Evolutionary conservation across 2,329 filamentous ascomycete species (phyloP), one percentile per base, ranked within the genome.

Genomic region (Elsinoe fawcettii): DNA sequence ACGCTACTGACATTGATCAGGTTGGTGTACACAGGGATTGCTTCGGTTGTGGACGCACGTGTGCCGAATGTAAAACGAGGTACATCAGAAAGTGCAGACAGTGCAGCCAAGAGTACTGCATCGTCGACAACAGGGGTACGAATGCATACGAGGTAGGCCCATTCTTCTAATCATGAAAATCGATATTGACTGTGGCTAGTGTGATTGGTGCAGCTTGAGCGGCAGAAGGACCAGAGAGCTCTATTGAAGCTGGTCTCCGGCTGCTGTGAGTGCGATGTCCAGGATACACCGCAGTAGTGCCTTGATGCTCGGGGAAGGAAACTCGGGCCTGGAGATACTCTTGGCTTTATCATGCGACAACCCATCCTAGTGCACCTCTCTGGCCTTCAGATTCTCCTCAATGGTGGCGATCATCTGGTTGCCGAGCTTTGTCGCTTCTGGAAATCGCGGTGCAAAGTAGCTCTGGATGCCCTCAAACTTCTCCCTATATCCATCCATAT

Each of bases 391-490:
- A 71, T 89, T 92, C 74, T 92, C 88, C 64, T 96, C 74, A 66
- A 99, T 93, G 44, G 90, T 93, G 77, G 86, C 90, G 73, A 99
- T 95, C 93, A 99, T 99, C 70, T 91, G 87, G 69, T 96, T 96
- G 2, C 93, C 93, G 36, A 99, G 77, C 65, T 85, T 84, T 55
- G 86, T 89, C 5, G 93, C 93, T 69, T 95, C 91, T 1, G 84
- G 82, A 68, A 99, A 96, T 30, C 92, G 77, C 1, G 90, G 90
- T 69, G 90, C 84, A 71, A 99, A 99, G 76, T 96, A 99, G 62
- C 77, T 77, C 72, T 96, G 91, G 54, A 95, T 96, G 63, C 83
- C 85, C 67, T 93, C 83, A 68, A 99, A 99, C 59, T 95, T 83
- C 76, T 95, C 88, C 63, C 86, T 81, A 79, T 96, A 99, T 36